These are phyloP conservation scores for Mikania micrantha DNA, from an alignment of 129 eudicot species.

Conservation along the genomic window DNA sequence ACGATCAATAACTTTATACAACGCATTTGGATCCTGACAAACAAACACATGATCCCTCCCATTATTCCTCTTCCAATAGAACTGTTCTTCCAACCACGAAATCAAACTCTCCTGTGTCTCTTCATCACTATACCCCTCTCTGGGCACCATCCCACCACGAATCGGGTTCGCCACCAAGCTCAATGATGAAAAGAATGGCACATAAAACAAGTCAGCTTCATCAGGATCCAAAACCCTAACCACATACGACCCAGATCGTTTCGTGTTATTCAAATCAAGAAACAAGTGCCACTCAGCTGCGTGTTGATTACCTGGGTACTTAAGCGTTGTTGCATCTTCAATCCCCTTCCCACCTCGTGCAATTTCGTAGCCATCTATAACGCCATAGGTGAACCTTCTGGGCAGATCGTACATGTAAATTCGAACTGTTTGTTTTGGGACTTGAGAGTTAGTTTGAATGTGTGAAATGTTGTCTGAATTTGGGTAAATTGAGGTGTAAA, in stretches of 20 bases:
- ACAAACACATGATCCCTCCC: conserved; percentile 97
- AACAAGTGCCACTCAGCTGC: conserved; percentile 94
- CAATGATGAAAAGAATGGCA: conserved; percentile 80
- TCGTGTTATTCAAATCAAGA: conserved; percentile 41
- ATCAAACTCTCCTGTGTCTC: conserved; percentile 72
- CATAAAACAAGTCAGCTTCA: conserved; percentile 74
- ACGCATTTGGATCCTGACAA: conserved; percentile 94
- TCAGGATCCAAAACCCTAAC: conserved; percentile 66
- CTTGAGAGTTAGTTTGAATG: conserved; percentile 1
- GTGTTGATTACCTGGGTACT: conserved; percentile 97
- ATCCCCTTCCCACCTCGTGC: conserved; percentile 42
- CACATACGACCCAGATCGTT: conserved; percentile 41
- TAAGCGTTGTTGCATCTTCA: conserved; percentile 26
- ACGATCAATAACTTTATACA: conserved; percentile 76
- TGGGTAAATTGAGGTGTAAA: conserved; percentile 38
- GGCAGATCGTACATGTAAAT: conserved; percentile 89
- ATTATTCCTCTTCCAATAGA: conserved; percentile 84
- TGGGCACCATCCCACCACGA: conserved; percentile 20
- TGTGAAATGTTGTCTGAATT: background rate
- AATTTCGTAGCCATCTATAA: conserved; percentile 67
- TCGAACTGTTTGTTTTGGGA: conserved; percentile 25
- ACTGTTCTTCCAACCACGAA: conserved; percentile 78
- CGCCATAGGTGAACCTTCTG: conserved; percentile 73
- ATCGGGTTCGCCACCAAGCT: conserved; percentile 79
- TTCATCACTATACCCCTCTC: conserved; percentile 46